Evolutionary conservation across 2,329 filamentous ascomycete species (phyloP).

Genomic region (Arthrobotrys pseudoclavata): DNA sequence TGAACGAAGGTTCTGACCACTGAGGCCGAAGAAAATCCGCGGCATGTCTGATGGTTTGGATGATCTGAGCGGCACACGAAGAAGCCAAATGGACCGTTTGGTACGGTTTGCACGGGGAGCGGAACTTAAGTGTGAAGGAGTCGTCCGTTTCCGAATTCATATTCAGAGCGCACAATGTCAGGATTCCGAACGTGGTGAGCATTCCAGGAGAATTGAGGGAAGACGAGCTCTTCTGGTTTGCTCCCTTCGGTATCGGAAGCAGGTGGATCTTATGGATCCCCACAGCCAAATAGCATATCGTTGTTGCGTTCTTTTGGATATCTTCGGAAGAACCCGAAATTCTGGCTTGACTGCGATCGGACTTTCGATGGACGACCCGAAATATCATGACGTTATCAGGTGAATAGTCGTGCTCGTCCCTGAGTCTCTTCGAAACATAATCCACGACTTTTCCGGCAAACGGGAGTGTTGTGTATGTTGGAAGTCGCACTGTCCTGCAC

Average conservation of each 20-base stretch:
- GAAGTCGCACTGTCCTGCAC: slow-evolving; percentile 73
- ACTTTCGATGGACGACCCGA: slow-evolving; percentile 76
- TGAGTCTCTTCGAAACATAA: slow-evolving; percentile 74
- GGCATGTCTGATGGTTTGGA: slow-evolving; percentile 73
- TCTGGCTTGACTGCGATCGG: slow-evolving; percentile 68
- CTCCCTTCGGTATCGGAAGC: slow-evolving; percentile 74
- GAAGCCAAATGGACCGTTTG: slow-evolving; percentile 74
- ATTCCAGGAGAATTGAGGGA: slow-evolving; percentile 68
- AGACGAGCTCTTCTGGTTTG: slow-evolving; percentile 69
- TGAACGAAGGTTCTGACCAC: slow-evolving; percentile 75
- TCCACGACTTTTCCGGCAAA: slow-evolving; percentile 71
- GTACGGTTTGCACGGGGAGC: slow-evolving; percentile 64
- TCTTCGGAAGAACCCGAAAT: slow-evolving; percentile 76
- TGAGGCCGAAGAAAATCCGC: slow-evolving; percentile 76
- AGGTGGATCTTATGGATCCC: slow-evolving; percentile 79
- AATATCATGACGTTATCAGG: slow-evolving; percentile 77
- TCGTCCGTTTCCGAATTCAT: slow-evolving; percentile 74
- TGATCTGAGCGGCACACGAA: slow-evolving; percentile 75
- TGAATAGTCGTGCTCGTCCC: slow-evolving; percentile 78
- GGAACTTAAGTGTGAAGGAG: slow-evolving; percentile 76
- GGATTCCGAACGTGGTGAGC: slow-evolving; percentile 73
- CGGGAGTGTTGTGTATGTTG: slow-evolving; percentile 67
- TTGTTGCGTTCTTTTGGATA: slow-evolving; percentile 75
- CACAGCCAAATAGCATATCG: slow-evolving; percentile 77
- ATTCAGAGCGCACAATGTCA: slow-evolving; percentile 73